These are phyloP conservation scores for Leptoxyphium fumago DNA, from an alignment of 2,329 filamentous ascomycete species.

Conservation along the genomic window DNA sequence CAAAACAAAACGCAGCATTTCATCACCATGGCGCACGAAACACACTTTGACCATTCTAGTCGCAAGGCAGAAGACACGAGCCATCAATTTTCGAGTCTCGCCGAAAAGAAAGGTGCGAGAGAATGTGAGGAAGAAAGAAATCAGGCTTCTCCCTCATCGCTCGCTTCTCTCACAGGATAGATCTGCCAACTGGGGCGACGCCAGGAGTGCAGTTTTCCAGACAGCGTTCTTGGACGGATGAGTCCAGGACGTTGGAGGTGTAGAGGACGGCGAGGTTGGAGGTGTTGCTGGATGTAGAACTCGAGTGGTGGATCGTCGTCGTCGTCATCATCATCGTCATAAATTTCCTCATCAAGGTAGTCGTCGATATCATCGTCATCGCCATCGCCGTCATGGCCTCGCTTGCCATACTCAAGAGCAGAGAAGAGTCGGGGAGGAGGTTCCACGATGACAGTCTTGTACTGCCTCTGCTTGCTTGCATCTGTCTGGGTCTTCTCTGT, in stretches of 20 bases:
- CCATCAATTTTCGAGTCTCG: too few species aligned
- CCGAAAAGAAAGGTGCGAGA: too few species aligned
- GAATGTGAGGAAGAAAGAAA: too few species aligned
- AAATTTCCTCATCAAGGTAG: slow-evolving; percentile 7
- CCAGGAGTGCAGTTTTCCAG: slow-evolving; percentile 18
- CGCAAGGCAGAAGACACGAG: too few species aligned
- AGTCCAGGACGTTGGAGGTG: slow-evolving; percentile 13
- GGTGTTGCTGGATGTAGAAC: slow-evolving; percentile 11
- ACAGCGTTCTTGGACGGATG: slow-evolving; percentile 14
- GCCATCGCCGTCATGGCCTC: slow-evolving; percentile 1
- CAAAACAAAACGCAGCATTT: too few species aligned
- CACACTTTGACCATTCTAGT: too few species aligned
- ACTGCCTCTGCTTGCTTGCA: slow-evolving; percentile 1
- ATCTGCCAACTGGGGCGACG: slow-evolving; percentile 15
- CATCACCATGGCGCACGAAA: too few species aligned
- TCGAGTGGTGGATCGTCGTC: slow-evolving; percentile 14
- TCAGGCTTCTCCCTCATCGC: slow-evolving; percentile 9
- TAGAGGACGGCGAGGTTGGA: slow-evolving; percentile 3
- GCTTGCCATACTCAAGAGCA: slow-evolving; percentile 1
- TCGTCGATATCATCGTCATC: slow-evolving; percentile 2
- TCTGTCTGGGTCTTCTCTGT: not conserved
- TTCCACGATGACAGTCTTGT: slow-evolving; percentile 8
- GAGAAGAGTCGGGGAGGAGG: slow-evolving; percentile 4
- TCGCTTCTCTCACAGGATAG: slow-evolving; percentile 14
- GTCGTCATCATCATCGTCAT: slow-evolving; percentile 8